Percentiles rank a stretch among this genome's conserved stretches.
These are phyloP conservation scores for Phtheirospermum japonicum DNA, from an alignment of 257 asterid species.

Conservation along the genomic window DNA sequence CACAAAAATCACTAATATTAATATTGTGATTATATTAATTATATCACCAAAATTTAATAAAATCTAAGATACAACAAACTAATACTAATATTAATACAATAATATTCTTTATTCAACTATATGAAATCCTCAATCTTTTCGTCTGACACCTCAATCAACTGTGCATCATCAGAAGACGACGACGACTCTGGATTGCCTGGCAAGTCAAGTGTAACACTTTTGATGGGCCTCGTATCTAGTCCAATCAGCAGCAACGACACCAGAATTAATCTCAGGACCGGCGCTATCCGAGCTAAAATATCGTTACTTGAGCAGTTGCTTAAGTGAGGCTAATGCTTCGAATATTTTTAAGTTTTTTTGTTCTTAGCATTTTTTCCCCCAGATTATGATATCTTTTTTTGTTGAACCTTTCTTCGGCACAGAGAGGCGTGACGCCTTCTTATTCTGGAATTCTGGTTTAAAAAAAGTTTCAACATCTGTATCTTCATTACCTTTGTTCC, in stretches of 20 bases:
- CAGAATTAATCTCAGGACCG: slow-evolving; percentile 3
- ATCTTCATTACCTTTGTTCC: slow-evolving; percentile 17
- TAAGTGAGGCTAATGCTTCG: slow-evolving; percentile 4
- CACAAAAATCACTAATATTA: too few relatives aligned
- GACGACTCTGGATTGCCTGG: too few relatives aligned
- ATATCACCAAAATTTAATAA: too few relatives aligned
- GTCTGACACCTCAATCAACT: too few relatives aligned
- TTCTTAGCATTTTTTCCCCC: not conserved
- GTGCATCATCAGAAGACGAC: too few relatives aligned
- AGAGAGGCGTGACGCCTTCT: not conserved
- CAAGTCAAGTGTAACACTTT: too few relatives aligned
- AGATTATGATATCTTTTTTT: slow-evolving; percentile 13
- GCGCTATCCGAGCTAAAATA: slow-evolving; percentile 18
- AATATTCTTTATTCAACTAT: too few relatives aligned
- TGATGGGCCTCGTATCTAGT: slow-evolving; percentile 29
- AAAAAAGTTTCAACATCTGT: not conserved
- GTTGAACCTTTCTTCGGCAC: slow-evolving; percentile 16
- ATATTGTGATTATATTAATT: too few relatives aligned
- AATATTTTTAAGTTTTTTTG: not conserved
- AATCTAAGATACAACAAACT: too few relatives aligned
- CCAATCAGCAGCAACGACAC: slow-evolving; percentile 25
- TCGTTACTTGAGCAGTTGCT: slow-evolving; percentile 14
- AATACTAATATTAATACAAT: too few relatives aligned
- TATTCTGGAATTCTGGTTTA: too few relatives aligned
- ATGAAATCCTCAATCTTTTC: too few relatives aligned